Percentiles rank a stretch among this genome's conserved stretches.
Conservation (phyloP, 2,329 filamentous ascomycete genomes). For the Paecilomyces sp. region DNA sequence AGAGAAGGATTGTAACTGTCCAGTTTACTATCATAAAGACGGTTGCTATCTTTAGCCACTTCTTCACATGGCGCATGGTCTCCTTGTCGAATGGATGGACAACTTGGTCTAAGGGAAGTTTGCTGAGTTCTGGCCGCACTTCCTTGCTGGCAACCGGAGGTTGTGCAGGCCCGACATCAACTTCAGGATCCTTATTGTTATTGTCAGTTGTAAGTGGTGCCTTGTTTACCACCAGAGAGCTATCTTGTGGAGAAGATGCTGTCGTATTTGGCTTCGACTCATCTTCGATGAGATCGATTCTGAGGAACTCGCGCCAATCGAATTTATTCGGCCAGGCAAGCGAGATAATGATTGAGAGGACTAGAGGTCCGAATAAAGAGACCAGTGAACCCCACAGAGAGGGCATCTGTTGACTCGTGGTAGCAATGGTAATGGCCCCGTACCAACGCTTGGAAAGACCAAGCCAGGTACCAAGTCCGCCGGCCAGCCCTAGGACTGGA, state of each 20-base stretch:
- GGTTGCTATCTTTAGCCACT: not conserved
- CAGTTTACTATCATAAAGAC: not conserved
- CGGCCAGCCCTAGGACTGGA: not conserved
- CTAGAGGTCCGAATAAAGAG: not conserved
- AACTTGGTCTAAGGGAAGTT: not conserved
- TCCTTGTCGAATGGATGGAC: not conserved
- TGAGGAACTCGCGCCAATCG: not conserved
- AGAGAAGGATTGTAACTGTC: not conserved
- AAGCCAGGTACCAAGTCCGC: not conserved
- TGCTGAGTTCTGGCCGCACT: not conserved
- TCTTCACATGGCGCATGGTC: not conserved
- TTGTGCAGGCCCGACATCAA: not conserved
- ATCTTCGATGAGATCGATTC: not conserved
- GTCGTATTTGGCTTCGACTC: not conserved
- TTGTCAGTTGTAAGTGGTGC: not conserved
- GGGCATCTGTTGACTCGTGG: not conserved
- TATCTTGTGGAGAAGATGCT: not conserved
- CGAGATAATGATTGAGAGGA: not conserved
- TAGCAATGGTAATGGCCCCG: not conserved
- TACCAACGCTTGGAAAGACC: not conserved
- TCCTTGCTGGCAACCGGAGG: not conserved
- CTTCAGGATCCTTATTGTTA: not conserved
- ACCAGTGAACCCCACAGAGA: not conserved
- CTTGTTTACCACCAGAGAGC: not conserved
- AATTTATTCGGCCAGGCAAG: not conserved